Percentiles rank a stretch among this genome's conserved stretches.
Evolutionary conservation across 352 stramenopile species (phyloP).

Genomic region (Peronosclerospora sorghi): DNA sequence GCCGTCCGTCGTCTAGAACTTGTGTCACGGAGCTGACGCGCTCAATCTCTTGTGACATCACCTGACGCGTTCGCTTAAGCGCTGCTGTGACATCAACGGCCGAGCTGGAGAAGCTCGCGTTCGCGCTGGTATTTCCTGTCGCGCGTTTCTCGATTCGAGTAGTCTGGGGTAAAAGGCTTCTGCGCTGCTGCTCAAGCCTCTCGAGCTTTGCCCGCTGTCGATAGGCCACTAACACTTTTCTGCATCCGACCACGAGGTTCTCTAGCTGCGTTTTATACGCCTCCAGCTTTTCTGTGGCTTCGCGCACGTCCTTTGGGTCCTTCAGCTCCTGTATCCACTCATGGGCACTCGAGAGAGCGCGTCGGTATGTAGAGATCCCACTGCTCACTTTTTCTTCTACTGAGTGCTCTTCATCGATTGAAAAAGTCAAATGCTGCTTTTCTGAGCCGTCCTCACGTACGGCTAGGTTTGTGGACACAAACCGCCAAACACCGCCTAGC

Average conservation of each 20-base stretch:
- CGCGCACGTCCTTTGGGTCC: constrained; percentile 16
- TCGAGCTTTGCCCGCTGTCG: constrained; percentile 48
- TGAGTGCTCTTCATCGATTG: constrained; percentile 41
- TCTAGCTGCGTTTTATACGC: constrained; percentile 25
- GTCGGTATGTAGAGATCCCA: constrained; percentile 23
- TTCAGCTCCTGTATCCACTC: constrained; percentile 34
- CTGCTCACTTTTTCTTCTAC: constrained; percentile 51
- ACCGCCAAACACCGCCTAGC: constrained; percentile 31
- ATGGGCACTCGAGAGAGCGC: constrained; percentile 25
- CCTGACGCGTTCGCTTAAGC: constrained; percentile 50
- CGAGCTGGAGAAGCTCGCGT: constrained; percentile 17
- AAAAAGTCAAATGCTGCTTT: constrained; percentile 34
- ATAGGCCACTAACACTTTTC: constrained; percentile 57
- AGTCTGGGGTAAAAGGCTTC: constrained; percentile 30
- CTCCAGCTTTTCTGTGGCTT: constrained; percentile 19
- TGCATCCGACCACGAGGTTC: constrained; percentile 24
- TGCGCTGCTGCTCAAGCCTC: constrained; percentile 38
- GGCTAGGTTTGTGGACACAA: constrained; percentile 31
- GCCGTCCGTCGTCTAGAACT: constrained; percentile 51
- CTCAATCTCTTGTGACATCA: constrained; percentile 67
- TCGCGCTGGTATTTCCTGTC: not conserved
- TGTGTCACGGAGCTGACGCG: constrained; percentile 50
- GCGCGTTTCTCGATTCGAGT: constrained; percentile 1
- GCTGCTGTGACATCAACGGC: constrained; percentile 46
- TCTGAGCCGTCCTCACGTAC: not conserved